Evolutionary conservation across 768 basidiomycete genomes (phyloP), one percentile per base, ranked within the genome.

Genomic region (Zangia roseola): DNA sequence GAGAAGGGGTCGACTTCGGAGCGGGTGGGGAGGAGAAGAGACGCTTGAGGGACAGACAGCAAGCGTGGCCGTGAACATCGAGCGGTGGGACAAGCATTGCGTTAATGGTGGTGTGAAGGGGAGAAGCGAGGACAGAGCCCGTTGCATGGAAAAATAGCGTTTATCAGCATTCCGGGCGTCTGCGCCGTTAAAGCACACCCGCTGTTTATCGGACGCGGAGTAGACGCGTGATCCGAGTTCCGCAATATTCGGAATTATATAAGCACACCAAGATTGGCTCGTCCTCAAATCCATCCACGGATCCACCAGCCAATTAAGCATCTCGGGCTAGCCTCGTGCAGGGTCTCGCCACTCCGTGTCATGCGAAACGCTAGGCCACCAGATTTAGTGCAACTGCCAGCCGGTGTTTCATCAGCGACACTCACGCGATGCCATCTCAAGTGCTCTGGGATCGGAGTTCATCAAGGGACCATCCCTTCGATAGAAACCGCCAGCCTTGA

Each of bases 101-200:
- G 39, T 12, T 1, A n/a, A 16, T 14, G 43, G 45, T 38, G 48
- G 46, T 40, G 54, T 44, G 41, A 45, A 20, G 33, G 43, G 56
- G 45, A 33, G 14, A 26, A 43, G 35, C 9, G 43, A 31, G 8
- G 37, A 43, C 38, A 48, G 41, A 38, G 46, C 26, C 34, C 19
- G 45, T 40, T 47, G 23, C 53, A 53, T 56, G 58, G 42, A 61
- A 57, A 56, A 61, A 40, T 46, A 40, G 54, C 35, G 63, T 70
- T 68, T 68, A 68, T 68, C 64, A 67, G 40, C 51, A 44, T 59
- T 59, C 50, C 31, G 53, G 53, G 54, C 50, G 60, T 52, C 44
- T 60, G 50, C 33, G 54, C 39, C 47, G 50, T 45, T 43, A 26
- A 42, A 38, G 6, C 52, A 19, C 42, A 44, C 35, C 26, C 43